These are phyloP conservation scores for Drosera spatulata DNA, from an alignment of 179 eudicot genomes.

Conservation along the genomic window DNA sequence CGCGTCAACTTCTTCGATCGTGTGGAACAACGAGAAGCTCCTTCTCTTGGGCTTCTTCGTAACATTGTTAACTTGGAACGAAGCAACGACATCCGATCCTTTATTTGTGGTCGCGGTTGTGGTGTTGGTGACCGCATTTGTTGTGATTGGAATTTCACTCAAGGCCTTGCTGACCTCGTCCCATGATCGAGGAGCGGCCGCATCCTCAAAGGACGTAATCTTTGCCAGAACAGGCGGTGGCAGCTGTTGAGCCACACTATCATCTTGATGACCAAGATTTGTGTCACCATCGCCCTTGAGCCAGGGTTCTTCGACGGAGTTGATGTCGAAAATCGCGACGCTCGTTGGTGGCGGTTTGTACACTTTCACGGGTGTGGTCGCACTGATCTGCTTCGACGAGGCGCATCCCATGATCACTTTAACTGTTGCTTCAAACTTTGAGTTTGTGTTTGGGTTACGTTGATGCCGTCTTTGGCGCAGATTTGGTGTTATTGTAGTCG, in stretches of 20 bases:
- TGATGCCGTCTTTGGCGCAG: too few relatives aligned
- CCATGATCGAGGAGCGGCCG: constrained; percentile 64
- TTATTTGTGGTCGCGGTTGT: background rate
- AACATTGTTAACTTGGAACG: too few relatives aligned
- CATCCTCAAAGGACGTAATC: constrained; percentile 43
- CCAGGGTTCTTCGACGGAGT: constrained; percentile 85
- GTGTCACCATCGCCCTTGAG: constrained; percentile 12
- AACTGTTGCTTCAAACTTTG: too few relatives aligned
- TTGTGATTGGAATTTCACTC: constrained; percentile 19
- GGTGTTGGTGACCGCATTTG: constrained; percentile 18
- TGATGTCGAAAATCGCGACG: constrained; percentile 65
- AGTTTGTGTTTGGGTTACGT: too few relatives aligned
- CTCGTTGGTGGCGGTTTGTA: constrained; percentile 73
- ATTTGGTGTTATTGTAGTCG: too few relatives aligned
- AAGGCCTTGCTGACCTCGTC: constrained; percentile 83
- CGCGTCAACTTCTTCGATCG: constrained; percentile 60
- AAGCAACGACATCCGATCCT: background rate
- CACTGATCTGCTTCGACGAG: constrained; percentile 52
- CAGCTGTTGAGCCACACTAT: constrained; percentile 14
- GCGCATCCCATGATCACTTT: constrained; percentile 56
- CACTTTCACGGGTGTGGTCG: constrained; percentile 17
- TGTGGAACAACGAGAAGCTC: constrained; percentile 55
- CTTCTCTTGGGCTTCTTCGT: constrained; percentile 10
- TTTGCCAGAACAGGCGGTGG: constrained; percentile 61
- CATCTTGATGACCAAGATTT: constrained; percentile 12